These are phyloP conservation scores for Penicillium soppii DNA, from an alignment of 495 filamentous ascomycete species.

Conservation along the genomic window DNA sequence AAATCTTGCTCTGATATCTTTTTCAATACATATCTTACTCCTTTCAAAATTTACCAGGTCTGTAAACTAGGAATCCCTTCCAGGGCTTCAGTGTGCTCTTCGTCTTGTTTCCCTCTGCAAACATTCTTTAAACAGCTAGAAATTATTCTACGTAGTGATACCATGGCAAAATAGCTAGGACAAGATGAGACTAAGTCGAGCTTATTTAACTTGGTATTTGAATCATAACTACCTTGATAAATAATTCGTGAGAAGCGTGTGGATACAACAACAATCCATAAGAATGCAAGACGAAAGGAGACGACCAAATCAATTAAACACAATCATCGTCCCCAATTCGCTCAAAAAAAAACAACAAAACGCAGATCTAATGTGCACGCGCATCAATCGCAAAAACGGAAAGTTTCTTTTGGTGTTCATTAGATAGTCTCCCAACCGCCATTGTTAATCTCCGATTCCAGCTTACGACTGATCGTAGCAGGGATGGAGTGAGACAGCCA, in stretches of 20 bases:
- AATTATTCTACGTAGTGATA: too few relatives aligned
- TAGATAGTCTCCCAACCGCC: slow-evolving; percentile 95
- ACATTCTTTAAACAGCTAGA: too few relatives aligned
- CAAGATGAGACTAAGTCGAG: too few relatives aligned
- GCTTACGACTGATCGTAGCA: slow-evolving; percentile 81
- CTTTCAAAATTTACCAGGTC: too few relatives aligned
- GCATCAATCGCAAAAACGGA: neutral
- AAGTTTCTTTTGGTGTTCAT: slow-evolving; percentile 14
- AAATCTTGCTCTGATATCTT: too few relatives aligned
- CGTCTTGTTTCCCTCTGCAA: too few relatives aligned
- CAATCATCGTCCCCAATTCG: neutral
- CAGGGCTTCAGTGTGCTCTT: too few relatives aligned
- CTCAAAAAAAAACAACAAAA: neutral
- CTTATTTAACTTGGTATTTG: neutral
- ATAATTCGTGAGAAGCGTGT: neutral
- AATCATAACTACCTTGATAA: neutral
- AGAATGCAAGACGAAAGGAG: neutral
- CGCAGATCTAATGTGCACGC: neutral
- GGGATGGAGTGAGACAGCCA: slow-evolving; percentile 88
- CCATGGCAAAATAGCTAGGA: too few relatives aligned
- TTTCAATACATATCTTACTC: too few relatives aligned
- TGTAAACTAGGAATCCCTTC: too few relatives aligned
- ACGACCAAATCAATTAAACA: neutral
- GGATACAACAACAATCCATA: too few relatives aligned
- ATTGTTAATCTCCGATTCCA: slow-evolving; percentile 93